Percentiles rank a stretch among this genome's conserved stretches.
These are phyloP conservation scores for Lithospermum erythrorhizon DNA, from an alignment of 257 asterid genomes.

Conservation along the genomic window DNA sequence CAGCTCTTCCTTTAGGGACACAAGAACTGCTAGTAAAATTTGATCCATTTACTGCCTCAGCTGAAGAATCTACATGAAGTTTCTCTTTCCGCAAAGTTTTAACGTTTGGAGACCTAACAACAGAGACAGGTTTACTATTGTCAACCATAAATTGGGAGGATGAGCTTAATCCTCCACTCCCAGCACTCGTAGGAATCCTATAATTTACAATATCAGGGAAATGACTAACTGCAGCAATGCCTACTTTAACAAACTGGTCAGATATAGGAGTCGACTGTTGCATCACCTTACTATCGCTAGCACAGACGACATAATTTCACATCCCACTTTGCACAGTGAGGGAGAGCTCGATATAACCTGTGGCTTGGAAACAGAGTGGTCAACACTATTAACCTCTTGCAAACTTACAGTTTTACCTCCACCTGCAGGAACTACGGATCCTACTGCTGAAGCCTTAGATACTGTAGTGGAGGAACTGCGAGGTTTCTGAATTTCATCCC, in stretches of 20 bases:
- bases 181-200: conserved; percentile 54
- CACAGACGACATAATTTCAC: conserved; percentile 36
- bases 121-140: conserved; percentile 32
- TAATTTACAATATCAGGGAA: conserved; percentile 73
- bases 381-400: conserved; percentile 19
- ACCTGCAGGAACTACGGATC: conserved; percentile 36
- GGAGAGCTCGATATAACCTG: conserved; percentile 22
- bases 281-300: conserved; percentile 18
- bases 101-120: conserved; percentile 25
- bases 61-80: conserved; percentile 27
- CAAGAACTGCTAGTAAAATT: conserved; percentile 11
- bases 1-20: conserved; percentile 26
- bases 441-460: conserved; percentile 38
- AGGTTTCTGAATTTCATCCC: conserved; percentile 33
- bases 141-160: conserved; percentile 38
- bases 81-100: conserved; percentile 34
- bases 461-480: conserved; percentile 29
- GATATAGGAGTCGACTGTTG: conserved; percentile 48
- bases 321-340: conserved; percentile 17
- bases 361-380: conserved; percentile 18
- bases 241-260: conserved; percentile 76
- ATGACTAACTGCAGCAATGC: conserved; percentile 76
- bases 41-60: conserved; percentile 20
- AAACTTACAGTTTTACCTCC: conserved; percentile 30
- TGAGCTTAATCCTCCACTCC: conserved; percentile 26